Percentiles rank a stretch among this genome's conserved stretches.
These are phyloP conservation scores for Melampsora abietis-canadensis DNA, from an alignment of 1,284 basidiomycete species.

Conservation along the genomic window DNA sequence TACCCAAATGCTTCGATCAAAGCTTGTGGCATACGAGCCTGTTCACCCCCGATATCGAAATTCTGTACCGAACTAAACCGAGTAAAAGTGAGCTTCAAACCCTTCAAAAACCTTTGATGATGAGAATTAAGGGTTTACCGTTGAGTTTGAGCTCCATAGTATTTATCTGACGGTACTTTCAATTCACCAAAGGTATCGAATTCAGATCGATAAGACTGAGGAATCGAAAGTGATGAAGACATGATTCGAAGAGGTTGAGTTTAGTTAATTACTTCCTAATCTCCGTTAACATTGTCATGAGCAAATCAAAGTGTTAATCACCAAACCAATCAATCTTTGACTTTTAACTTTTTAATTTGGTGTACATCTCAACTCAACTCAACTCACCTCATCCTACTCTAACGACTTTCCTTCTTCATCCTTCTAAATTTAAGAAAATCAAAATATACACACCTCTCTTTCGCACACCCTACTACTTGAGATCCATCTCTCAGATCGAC, in stretches of 20 bases:
- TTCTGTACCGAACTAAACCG: constrained; percentile 78
- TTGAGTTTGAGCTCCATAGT: constrained; percentile 99
- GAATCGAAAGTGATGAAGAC: not conserved
- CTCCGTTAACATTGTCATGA: no score
- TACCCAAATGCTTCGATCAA: constrained; percentile 97
- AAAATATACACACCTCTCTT: no score
- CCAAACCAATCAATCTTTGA: no score
- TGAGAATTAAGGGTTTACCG: constrained; percentile 58
- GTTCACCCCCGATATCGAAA: constrained; percentile 94
- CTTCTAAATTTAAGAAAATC: no score
- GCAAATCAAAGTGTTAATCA: no score
- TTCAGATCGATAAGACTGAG: constrained; percentile 55
- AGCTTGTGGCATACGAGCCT: constrained; percentile 87
- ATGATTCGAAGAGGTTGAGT: not conserved
- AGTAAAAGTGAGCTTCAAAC: constrained; percentile 30
- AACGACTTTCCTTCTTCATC: no score
- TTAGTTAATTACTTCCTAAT: no score
- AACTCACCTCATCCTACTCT: no score
- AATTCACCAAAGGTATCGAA: constrained; percentile 88
- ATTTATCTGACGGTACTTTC: constrained; percentile 85
- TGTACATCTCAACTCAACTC: no score
- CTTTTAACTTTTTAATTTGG: no score
- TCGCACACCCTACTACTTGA: no score
- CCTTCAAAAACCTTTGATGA: not conserved
- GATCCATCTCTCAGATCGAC: no score